Evolutionary conservation across 257 asterid genomes (phyloP), one percentile per base, ranked within the genome.

Genomic region (Dorcoceras hygrometricum): DNA sequence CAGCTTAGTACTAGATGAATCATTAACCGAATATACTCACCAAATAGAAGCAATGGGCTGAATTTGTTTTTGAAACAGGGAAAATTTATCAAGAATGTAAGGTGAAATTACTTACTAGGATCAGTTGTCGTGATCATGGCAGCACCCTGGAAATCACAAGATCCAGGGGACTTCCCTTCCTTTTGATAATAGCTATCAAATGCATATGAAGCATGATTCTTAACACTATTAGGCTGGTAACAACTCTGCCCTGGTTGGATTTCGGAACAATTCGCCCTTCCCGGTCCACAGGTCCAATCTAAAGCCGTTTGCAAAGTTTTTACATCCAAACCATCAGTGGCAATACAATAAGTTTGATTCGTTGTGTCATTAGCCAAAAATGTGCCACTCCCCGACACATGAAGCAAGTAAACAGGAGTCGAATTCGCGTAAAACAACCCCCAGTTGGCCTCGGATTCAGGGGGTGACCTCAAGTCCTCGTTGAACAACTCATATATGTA

Each of bases 221-320:
- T 83, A 73, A 90, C 99, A 70, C 83, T 83, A 74, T 94, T 90
- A 19, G 99, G 96, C 87, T 79, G 87, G 62, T 90, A 94, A 74
- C 99, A 94, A 54, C 85, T 87, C 85, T 94, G 86, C 71, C 99
- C 99, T 0, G 97, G 96, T 75, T 94, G 99, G 78, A 94, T 85
- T 69, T 90, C 96, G 3, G 96, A 82, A 75, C 99, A 94, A 74
- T 88, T 94, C 27, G 99, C 93, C 73, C 95, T 80, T 72, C 99
- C 99, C 0, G 96, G 96, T 27, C 99, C 99, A 71, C 99, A 94
- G 23, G 99, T 95, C 99, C 99, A 94, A 62, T 94, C 98, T 74
- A 90, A 81, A 19, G 99, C 98, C 25, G 99, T 71, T 79, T 94
- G 98, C 84, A 94, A 63, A 3, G 90, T 89, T 78, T 73, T 87